These are phyloP conservation scores for Takashimella tepidaria DNA, from an alignment of 1,284 basidiomycete species.

Conservation along the genomic window DNA sequence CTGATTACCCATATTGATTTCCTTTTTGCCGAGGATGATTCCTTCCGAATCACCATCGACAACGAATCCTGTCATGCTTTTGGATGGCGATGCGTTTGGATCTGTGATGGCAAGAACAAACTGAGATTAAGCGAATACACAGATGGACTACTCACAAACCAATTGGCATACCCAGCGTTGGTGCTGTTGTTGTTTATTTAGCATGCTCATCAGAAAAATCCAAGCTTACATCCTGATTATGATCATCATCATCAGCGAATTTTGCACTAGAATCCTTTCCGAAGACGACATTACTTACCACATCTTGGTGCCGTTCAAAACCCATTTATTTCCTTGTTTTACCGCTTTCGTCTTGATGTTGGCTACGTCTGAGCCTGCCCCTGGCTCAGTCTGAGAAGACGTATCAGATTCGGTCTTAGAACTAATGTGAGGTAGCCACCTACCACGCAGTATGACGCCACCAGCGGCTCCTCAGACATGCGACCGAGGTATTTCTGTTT, in stretches of 20 bases:
- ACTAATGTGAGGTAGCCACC: slow-evolving; percentile 10
- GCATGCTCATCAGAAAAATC: not conserved
- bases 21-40: slow-evolving; percentile 52
- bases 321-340: slow-evolving; percentile 53
- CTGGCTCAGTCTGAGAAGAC: slow-evolving; percentile 50
- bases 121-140: slow-evolving; percentile 7
- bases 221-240: slow-evolving; percentile 34
- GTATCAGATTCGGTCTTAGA: not conserved
- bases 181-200: slow-evolving; percentile 35
- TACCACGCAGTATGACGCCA: slow-evolving; percentile 54
- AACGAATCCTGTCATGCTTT: slow-evolving; percentile 55
- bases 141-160: slow-evolving; percentile 33
- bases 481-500: slow-evolving; percentile 55
- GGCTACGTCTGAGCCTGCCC: slow-evolving; percentile 55
- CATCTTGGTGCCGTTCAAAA: slow-evolving; percentile 54
- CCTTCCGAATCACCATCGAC: slow-evolving; percentile 53
- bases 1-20: slow-evolving; percentile 55
- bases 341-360: slow-evolving; percentile 51
- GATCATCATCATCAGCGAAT: not conserved
- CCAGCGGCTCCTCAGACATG: slow-evolving; percentile 55
- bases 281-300: slow-evolving; percentile 41
- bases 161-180: slow-evolving; percentile 53
- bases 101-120: slow-evolving; percentile 56
- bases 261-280: too few relatives aligned
- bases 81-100: slow-evolving; percentile 48